Evolutionary conservation across 495 filamentous ascomycete genomes (phyloP).

Genomic region (Neurospora sublineolata): DNA sequence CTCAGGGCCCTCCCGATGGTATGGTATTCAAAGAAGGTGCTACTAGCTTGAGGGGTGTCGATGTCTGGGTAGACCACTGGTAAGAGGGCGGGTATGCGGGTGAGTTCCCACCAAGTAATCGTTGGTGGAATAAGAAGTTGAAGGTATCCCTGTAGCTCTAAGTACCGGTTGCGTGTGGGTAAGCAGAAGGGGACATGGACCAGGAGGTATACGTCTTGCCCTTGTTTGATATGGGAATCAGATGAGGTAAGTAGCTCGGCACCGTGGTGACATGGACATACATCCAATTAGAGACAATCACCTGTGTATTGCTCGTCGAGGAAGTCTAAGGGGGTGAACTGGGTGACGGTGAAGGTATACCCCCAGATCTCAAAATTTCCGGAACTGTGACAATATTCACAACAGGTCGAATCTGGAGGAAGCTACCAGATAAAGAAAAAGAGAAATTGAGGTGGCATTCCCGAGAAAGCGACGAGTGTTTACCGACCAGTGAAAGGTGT

Average conservation of each 20-base stretch:
- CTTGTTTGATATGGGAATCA: slow-evolving; percentile 6
- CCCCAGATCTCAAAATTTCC: background rate
- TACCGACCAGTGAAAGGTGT: background rate
- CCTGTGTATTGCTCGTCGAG: background rate
- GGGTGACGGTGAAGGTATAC: slow-evolving; percentile 5
- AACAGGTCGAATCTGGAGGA: background rate
- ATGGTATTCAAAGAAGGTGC: slow-evolving; percentile 2
- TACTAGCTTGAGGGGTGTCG: slow-evolving; percentile 8
- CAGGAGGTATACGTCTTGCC: background rate
- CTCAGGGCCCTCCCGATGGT: background rate
- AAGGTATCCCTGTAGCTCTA: slow-evolving; percentile 9
- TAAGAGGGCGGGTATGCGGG: slow-evolving; percentile 17
- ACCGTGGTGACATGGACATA: background rate
- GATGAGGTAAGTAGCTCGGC: slow-evolving; percentile 1
- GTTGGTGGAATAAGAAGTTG: slow-evolving; percentile 11
- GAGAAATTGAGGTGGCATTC: background rate
- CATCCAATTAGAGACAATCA: background rate
- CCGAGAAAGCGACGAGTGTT: background rate
- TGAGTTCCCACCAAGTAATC: slow-evolving; percentile 17
- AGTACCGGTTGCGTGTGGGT: background rate
- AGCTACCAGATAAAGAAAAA: background rate
- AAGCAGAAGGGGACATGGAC: background rate
- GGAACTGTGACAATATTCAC: background rate
- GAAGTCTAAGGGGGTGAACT: slow-evolving; percentile 1
- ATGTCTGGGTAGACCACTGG: slow-evolving; percentile 10